Base-by-base conservation (phyloP, 2,329 filamentous ascomycete species). In the Mycogone perniciosa region DNA sequence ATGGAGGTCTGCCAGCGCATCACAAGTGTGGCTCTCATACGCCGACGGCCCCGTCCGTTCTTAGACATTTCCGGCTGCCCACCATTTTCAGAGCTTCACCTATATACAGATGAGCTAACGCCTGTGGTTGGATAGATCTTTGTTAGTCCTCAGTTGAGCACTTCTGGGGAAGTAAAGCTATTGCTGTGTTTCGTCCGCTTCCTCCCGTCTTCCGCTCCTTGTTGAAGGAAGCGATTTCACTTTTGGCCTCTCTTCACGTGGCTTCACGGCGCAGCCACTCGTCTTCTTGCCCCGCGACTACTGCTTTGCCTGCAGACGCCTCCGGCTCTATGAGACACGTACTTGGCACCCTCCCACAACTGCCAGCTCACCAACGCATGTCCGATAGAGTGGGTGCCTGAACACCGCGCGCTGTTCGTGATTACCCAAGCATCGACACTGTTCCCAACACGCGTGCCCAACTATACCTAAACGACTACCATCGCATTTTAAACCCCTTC, bases 361-460 rank as follows among this genome's bases (percentile, higher is more conserved):
- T 82, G 79, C 79, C 79, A 82, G 74, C 80, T 75, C 80, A 82
- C 78, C 72, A 69, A 72, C 77, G 70, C 76, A 77, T 76, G 74
- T 71, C 74, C 72, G 77, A 76, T 78, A 75, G 72, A 76, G 76
- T 76, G 72, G 70, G 69, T 66, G 64, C 57, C 67, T 73, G 67
- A 65, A 67, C 70, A 72, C 69, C 68, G 67, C 69, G 68, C 71
- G 66, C 66, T 66, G 37, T 39, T 62, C 63, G 61, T 69, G 65
- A 68, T 66, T 70, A 48, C 54, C 60, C 70, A 66, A 53, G 48
- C 48, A 47, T 46, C 44, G 35, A 44, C 44, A 41, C 44, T 31
- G 6, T 51, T 59, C 54, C 56, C 66, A 65, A 67, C 66, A 67
- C 69, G 66, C 67, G 69, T 72, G 69, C 72, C 74, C 70, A 75